Conservation (phyloP, 202 grass and related monocot species). For the Panicum hallii region DNA sequence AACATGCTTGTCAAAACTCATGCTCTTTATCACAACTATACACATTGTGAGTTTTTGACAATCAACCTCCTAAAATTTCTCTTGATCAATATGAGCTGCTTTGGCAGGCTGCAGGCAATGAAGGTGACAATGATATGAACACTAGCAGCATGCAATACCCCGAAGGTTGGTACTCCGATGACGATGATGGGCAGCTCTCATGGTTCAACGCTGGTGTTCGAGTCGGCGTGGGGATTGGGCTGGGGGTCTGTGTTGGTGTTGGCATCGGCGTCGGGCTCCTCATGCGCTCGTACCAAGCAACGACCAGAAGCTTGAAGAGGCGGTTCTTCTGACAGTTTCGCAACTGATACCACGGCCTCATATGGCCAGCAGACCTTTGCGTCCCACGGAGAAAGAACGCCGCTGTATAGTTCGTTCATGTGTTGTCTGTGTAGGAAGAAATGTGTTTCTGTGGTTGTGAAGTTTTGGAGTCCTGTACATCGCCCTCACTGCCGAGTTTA, state of each 20-base stretch:
- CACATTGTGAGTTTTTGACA: neutral
- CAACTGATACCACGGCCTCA: neutral
- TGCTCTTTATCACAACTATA: neutral
- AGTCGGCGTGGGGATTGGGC: slow-evolving; percentile 87
- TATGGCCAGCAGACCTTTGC: neutral
- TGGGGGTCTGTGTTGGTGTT: slow-evolving; percentile 89
- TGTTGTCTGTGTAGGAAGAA: slow-evolving; percentile 19
- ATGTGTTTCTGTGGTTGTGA: slow-evolving; percentile 28
- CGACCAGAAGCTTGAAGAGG: slow-evolving; percentile 77
- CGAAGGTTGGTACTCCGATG: slow-evolving; percentile 68
- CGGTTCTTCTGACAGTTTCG: slow-evolving; percentile 67
- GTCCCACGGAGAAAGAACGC: neutral
- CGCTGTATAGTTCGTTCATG: slow-evolving; percentile 41
- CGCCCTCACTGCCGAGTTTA: neutral
- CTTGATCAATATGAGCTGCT: slow-evolving; percentile 37
- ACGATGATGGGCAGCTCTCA: slow-evolving; percentile 73
- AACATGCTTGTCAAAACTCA: neutral
- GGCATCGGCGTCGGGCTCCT: slow-evolving; percentile 94
- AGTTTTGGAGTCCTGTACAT: slow-evolving; percentile 29
- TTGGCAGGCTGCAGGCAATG: slow-evolving; percentile 53
- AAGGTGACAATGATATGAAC: slow-evolving; percentile 47
- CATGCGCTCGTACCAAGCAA: slow-evolving; percentile 90
- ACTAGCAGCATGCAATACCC: slow-evolving; percentile 61
- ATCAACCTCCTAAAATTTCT: neutral
- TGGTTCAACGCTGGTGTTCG: slow-evolving; percentile 99